Evolutionary conservation across 129 eudicot genomes (phyloP).

Genomic region (Scalesia atractyloides): DNA sequence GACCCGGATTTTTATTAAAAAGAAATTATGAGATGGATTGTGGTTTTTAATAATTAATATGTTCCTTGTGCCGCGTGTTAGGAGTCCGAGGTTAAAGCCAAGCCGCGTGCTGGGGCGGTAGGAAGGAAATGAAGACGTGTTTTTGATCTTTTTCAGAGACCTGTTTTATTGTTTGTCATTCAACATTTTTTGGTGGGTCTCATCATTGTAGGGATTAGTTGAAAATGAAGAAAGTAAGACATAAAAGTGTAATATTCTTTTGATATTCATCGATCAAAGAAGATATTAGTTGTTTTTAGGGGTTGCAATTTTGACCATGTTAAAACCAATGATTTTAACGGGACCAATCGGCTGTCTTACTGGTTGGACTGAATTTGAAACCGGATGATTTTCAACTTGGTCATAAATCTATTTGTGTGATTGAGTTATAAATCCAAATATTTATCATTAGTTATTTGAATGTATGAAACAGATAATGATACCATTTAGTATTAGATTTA

Average conservation of each 20-base stretch:
- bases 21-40: not conserved
- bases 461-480: no score
- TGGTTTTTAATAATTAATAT: slow-evolving; percentile 1
- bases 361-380: no score
- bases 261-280: slow-evolving; percentile 5
- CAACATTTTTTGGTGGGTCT: slow-evolving; percentile 10
- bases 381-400: no score
- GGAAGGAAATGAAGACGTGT: slow-evolving; percentile 51
- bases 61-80: slow-evolving; percentile 30
- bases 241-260: slow-evolving; percentile 4
- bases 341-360: no score
- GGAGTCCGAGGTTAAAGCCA: slow-evolving; percentile 85
- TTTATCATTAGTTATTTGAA: no score
- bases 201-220: slow-evolving; percentile 6
- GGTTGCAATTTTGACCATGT: slow-evolving; percentile 1
- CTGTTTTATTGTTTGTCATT: not conserved
- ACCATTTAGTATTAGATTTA: no score
- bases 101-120: slow-evolving; percentile 59
- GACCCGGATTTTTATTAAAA: not conserved
- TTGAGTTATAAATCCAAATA: no score
- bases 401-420: no score
- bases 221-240: not conserved
- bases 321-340: not conserved
- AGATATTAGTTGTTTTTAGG: not conserved
- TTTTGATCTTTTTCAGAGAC: slow-evolving; percentile 1